Conservation (phyloP, 139 green algal genomes). For the Picochlorum sp. region DNA sequence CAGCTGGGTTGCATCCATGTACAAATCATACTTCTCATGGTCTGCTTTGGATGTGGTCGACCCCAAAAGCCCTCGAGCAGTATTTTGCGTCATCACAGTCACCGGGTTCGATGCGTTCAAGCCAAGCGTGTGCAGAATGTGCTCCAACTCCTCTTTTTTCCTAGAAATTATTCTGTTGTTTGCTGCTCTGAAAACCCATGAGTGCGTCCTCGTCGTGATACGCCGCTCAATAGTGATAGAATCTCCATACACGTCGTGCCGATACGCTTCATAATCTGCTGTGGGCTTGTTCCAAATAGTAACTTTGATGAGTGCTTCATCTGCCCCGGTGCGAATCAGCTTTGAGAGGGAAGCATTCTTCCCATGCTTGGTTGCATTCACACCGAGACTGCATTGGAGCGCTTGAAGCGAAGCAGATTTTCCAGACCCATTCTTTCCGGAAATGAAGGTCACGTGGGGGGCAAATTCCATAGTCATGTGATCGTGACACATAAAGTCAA, state of each 20-base stretch:
- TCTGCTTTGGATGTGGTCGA: constrained; percentile 26
- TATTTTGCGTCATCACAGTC: constrained; percentile 41
- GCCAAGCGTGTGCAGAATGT: constrained; percentile 18
- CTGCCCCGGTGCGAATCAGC: constrained; percentile 20
- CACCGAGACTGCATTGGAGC: constrained; percentile 63
- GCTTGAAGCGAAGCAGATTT: constrained; percentile 25
- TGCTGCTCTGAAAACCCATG: constrained; percentile 18
- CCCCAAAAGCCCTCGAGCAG: constrained; percentile 47
- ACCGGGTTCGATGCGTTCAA: constrained; percentile 40
- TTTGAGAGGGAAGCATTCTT: constrained; percentile 18
- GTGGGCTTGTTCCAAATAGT: constrained; percentile 59
- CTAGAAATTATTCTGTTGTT: constrained; percentile 4
- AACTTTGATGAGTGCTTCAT: constrained; percentile 33
- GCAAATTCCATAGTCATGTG: constrained; percentile 23
- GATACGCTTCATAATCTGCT: constrained; percentile 46
- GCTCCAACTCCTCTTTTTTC: constrained; percentile 30
- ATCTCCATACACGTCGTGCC: constrained; percentile 38
- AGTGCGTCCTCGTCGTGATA: constrained; percentile 11
- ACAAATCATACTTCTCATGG: constrained; percentile 54
- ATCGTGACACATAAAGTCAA: constrained; percentile 28
- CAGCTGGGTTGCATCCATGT: constrained; percentile 63
- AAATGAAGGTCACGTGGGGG: constrained; percentile 19
- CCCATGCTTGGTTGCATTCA: constrained; percentile 44
- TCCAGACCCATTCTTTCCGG: constrained; percentile 21
- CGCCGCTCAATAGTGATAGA: constrained; percentile 57